A percentile compares a stretch with the other conserved stretches of the same genome.
Conservation (phyloP, 2,329 filamentous ascomycete genomes). For the Colletotrichum godetiae region DNA sequence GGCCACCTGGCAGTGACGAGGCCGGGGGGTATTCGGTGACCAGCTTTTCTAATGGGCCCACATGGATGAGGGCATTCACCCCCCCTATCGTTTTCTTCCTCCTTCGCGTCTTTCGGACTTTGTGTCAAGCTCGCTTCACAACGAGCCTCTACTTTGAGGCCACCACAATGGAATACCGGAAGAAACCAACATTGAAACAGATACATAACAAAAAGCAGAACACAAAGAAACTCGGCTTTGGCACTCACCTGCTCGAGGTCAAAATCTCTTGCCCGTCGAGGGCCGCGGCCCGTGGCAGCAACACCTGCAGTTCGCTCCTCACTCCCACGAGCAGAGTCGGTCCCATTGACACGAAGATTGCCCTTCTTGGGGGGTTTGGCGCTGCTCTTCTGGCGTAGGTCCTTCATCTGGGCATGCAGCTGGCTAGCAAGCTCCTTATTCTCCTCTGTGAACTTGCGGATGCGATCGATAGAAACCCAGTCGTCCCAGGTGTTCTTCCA, state of each 20-base stretch:
- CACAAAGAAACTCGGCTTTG: constrained; percentile 34
- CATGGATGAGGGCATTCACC: constrained; percentile 18
- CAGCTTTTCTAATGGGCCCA: not conserved
- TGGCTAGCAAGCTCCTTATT: constrained; percentile 89
- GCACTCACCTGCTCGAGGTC: constrained; percentile 84
- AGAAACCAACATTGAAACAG: constrained; percentile 1
- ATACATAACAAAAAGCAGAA: constrained; percentile 35
- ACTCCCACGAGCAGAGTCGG: constrained; percentile 77
- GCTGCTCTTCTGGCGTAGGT: constrained; percentile 60
- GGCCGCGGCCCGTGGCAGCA: constrained; percentile 72
- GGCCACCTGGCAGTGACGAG: not conserved
- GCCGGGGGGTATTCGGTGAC: not conserved
- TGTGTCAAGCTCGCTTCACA: constrained; percentile 8
- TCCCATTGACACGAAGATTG: constrained; percentile 55
- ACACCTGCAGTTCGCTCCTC: constrained; percentile 78
- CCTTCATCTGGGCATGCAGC: constrained; percentile 75
- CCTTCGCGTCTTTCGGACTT: not conserved
- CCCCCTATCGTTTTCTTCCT: not conserved
- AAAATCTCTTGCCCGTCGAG: constrained; percentile 81
- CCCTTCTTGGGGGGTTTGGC: constrained; percentile 67
- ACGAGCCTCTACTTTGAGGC: not conserved
- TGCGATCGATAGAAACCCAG: constrained; percentile 93
- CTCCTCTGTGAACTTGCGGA: constrained; percentile 94
- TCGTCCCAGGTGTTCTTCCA: constrained; percentile 99
- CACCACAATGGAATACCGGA: not conserved